phyloP scores from a whole-genome alignment of 2,329 filamentous ascomycete genomes.

The Bipolaris bicolor region DNA sequence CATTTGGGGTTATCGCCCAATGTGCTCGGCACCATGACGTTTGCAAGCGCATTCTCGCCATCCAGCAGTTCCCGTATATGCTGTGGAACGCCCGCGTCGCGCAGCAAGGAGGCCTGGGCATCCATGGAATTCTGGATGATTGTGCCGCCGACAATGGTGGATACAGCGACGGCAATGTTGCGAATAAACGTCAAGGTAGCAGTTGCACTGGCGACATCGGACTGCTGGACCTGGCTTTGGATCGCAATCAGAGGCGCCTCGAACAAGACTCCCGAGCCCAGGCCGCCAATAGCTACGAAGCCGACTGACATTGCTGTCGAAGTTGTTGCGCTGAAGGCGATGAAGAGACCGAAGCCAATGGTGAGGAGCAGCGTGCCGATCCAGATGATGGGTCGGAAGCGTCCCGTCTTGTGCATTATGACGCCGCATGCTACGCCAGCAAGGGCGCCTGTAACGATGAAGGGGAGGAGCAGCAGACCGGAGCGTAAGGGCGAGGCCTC shows the following conservation, averaged over 20 bases:
- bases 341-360: slow-evolving; percentile 46
- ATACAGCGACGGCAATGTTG: slow-evolving; percentile 54
- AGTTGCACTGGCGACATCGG: slow-evolving; percentile 59
- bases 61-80: slow-evolving; percentile 58
- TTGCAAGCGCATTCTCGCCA: slow-evolving; percentile 65
- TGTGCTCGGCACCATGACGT: slow-evolving; percentile 60
- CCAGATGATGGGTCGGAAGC: slow-evolving; percentile 50
- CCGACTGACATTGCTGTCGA: slow-evolving; percentile 50
- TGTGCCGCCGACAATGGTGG: slow-evolving; percentile 58
- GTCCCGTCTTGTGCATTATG: slow-evolving; percentile 54
- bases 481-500: slow-evolving; percentile 66
- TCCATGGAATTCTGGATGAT: slow-evolving; percentile 67
- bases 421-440: slow-evolving; percentile 56
- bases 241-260: slow-evolving; percentile 62
- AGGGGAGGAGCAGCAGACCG: slow-evolving; percentile 66
- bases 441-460: slow-evolving; percentile 56
- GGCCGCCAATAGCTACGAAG: slow-evolving; percentile 58
- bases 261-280: slow-evolving; percentile 61
- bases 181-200: slow-evolving; percentile 58
- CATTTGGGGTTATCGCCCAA: slow-evolving; percentile 55
- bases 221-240: slow-evolving; percentile 59
- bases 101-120: slow-evolving; percentile 56
- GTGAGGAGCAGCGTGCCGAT: slow-evolving; percentile 40
- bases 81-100: slow-evolving; percentile 56
- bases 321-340: slow-evolving; percentile 37